A percentile compares a stretch with the other conserved stretches of the same genome.
These are phyloP conservation scores for Suillus paluster DNA, from an alignment of 768 basidiomycete species.

Conservation along the genomic window DNA sequence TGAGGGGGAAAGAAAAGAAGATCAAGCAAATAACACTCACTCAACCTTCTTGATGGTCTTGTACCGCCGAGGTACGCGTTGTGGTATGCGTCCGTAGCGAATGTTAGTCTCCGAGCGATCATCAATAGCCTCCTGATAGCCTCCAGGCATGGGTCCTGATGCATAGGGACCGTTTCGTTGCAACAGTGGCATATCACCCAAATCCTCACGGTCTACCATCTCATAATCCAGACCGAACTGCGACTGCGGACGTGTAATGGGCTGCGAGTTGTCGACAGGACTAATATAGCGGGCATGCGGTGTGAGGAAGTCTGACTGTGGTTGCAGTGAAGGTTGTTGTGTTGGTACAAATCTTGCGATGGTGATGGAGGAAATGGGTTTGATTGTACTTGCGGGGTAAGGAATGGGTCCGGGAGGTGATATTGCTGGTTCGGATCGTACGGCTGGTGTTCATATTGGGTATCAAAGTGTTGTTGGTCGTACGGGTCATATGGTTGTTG, in stretches of 20 bases:
- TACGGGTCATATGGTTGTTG: conserved; percentile 38
- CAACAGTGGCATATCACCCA: conserved; percentile 72
- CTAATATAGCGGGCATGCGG: conserved; percentile 21
- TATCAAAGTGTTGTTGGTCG: conserved; percentile 32
- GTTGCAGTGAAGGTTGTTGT: conserved; percentile 28
- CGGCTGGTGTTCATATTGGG: conserved; percentile 38
- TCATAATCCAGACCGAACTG: conserved; percentile 27
- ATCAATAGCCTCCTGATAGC: conserved; percentile 42
- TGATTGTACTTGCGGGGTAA: conserved; percentile 30
- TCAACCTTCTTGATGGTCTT: conserved; percentile 95
- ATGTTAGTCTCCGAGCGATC: conserved; percentile 57
- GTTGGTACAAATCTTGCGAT: conserved; percentile 30
- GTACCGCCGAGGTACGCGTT: conserved; percentile 85
- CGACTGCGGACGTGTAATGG: conserved; percentile 31
- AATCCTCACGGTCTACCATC: conserved; percentile 51
- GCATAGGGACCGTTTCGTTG: conserved; percentile 41
- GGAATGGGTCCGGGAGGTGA: conserved; percentile 46
- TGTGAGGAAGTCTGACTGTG: conserved; percentile 17
- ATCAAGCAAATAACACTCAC: conserved; percentile 44
- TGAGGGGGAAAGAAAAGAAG: neutral
- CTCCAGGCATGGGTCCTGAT: conserved; percentile 49
- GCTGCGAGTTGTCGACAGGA: conserved; percentile 27
- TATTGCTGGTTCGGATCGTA: conserved; percentile 37
- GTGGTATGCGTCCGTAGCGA: conserved; percentile 89
- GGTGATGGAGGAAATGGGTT: conserved; percentile 21